Conservation (phyloP, 768 basidiomycete species). For the Lactarius hengduanensis region DNA sequence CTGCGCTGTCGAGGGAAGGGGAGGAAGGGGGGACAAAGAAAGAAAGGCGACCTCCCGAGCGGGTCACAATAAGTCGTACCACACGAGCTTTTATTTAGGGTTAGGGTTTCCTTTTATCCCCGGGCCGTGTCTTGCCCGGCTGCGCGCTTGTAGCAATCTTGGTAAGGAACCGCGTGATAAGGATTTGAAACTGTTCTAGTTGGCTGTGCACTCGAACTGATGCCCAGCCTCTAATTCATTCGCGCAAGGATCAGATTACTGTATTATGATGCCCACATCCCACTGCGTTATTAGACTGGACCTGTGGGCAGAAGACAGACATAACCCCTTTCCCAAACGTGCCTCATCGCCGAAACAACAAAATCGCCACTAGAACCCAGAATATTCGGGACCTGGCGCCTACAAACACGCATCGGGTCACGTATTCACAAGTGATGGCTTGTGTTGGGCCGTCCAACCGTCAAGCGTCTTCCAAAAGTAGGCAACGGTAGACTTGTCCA, state of each 20-base stretch:
- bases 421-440: constrained; percentile 66
- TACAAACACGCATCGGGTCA: constrained; percentile 28
- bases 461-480: constrained; percentile 96
- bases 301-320: background rate
- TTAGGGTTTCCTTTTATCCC: constrained; percentile 10
- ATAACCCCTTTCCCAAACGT: background rate
- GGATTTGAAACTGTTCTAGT: too few relatives aligned
- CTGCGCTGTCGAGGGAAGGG: constrained; percentile 7
- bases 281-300: background rate
- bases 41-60: background rate
- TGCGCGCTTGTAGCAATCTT: background rate
- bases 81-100: constrained; percentile 7
- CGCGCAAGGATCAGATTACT: background rate
- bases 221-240: too few relatives aligned
- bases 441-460: constrained; percentile 76
- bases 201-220: too few relatives aligned
- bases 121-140: background rate
- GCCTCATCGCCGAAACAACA: background rate
- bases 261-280: background rate
- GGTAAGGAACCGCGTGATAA: background rate
- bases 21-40: constrained; percentile 10
- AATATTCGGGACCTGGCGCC: background rate
- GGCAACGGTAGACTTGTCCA: constrained; percentile 92
- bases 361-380: background rate
- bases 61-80: constrained; percentile 24